A percentile compares a stretch with the other conserved stretches of the same genome.
These are phyloP conservation scores for Lasiodiplodia citricola DNA, from an alignment of 2,329 filamentous ascomycete species.

Conservation along the genomic window DNA sequence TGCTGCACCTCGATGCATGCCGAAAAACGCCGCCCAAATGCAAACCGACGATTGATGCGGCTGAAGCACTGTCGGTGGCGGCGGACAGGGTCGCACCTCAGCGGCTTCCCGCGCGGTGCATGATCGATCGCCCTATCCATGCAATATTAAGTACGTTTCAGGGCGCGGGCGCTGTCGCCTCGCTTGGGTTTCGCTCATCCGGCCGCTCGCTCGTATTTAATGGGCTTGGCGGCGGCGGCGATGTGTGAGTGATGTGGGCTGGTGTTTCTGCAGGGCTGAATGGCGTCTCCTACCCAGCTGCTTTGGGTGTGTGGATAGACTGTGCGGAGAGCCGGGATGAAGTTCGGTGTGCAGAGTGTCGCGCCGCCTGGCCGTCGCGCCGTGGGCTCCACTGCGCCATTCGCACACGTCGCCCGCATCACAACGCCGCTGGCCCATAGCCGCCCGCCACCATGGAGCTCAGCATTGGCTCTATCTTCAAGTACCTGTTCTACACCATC, in stretches of 20 bases:
- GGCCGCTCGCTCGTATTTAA: background rate
- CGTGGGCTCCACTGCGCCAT: constrained; percentile 3
- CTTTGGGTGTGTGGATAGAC: background rate
- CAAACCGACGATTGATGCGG: background rate
- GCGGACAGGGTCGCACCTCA: background rate
- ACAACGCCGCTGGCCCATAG: background rate
- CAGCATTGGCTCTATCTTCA: constrained; percentile 34
- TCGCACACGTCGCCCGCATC: constrained; percentile 2
- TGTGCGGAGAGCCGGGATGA: background rate
- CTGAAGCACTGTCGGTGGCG: background rate
- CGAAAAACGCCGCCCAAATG: background rate
- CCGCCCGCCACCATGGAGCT: constrained; percentile 17
- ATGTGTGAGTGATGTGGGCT: background rate
- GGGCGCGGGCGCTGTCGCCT: background rate
- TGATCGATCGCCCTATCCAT: constrained; percentile 12
- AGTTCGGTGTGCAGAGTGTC: background rate
- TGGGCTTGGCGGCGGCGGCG: background rate
- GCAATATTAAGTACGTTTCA: constrained; percentile 17
- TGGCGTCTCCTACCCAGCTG: too few species aligned
- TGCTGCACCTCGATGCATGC: background rate
- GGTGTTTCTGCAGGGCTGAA: background rate
- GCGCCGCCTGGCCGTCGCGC: constrained; percentile 4
- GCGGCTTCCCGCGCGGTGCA: constrained; percentile 1
- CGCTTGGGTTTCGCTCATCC: background rate
- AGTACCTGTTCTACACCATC: constrained; percentile 39